A percentile compares a stretch with the other conserved stretches of the same genome.
Conservation (phyloP, 306 rosid genomes). For the Malus fusca region DNA sequence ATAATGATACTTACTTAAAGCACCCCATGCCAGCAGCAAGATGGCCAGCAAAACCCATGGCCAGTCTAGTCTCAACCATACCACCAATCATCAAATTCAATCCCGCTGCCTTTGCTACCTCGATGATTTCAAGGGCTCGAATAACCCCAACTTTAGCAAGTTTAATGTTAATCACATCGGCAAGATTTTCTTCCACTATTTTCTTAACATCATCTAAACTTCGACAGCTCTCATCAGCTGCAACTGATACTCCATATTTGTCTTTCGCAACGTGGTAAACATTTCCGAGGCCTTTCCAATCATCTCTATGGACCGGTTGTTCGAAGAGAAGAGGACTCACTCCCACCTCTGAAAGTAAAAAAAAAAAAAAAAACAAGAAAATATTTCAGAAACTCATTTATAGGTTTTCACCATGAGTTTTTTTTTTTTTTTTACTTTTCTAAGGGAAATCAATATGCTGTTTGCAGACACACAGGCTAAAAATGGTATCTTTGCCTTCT, state of each 20-base stretch:
- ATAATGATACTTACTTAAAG: conserved; percentile 42
- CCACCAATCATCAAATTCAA: conserved; percentile 80
- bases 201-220: conserved; percentile 55
- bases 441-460: background rate
- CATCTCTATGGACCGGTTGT: conserved; percentile 94
- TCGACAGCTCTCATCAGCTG: conserved; percentile 95
- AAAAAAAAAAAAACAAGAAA: background rate
- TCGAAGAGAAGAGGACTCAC: conserved; percentile 80
- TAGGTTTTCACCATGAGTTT: background rate
- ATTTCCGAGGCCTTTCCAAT: conserved; percentile 93
- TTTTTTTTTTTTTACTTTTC: background rate
- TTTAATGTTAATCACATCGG: conserved; percentile 78
- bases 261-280: conserved; percentile 57
- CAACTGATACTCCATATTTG: conserved; percentile 73
- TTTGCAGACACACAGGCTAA: background rate
- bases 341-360: conserved; percentile 49
- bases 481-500: background rate
- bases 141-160: conserved; percentile 83
- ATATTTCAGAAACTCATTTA: background rate
- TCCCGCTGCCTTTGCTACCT: conserved; percentile 51
- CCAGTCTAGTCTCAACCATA: conserved; percentile 87
- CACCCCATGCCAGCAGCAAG: conserved; percentile 91
- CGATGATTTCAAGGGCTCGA: conserved; percentile 76
- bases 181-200: conserved; percentile 60
- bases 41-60: conserved; percentile 91